Evolutionary conservation across 495 filamentous ascomycete genomes (phyloP).

Genomic region (Acidomyces sp.): DNA sequence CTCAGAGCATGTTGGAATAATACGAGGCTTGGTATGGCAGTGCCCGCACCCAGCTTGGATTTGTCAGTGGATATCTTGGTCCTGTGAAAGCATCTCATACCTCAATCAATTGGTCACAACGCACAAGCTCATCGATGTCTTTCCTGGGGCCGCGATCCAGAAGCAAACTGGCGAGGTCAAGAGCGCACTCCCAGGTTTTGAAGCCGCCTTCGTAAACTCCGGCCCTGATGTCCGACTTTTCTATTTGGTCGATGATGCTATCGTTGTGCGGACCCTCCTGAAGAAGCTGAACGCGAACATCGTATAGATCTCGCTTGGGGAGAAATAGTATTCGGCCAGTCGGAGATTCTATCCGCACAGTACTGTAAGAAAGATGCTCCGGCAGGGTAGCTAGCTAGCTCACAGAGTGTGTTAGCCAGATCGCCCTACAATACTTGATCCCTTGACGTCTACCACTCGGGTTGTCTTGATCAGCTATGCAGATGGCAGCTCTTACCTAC

Average conservation of each 20-base stretch:
- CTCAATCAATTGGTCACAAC: constrained; percentile 55
- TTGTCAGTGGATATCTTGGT: background rate
- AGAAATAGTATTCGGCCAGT: constrained; percentile 41
- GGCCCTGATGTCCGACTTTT: constrained; percentile 72
- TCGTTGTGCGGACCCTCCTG: constrained; percentile 43
- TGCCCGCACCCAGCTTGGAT: constrained; percentile 72
- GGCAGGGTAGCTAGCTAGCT: constrained; percentile 53
- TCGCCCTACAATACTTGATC: background rate
- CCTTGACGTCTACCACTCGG: too few species aligned
- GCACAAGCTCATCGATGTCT: constrained; percentile 27
- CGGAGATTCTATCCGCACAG: constrained; percentile 39
- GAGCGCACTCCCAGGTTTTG: constrained; percentile 94
- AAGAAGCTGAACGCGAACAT: constrained; percentile 88
- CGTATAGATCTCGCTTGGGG: constrained; percentile 80
- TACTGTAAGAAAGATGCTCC: constrained; percentile 63
- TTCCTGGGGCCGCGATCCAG: constrained; percentile 27
- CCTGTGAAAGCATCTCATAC: constrained; percentile 34
- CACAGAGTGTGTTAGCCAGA: background rate
- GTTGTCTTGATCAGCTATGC: too few species aligned
- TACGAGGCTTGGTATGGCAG: constrained; percentile 67
- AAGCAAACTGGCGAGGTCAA: constrained; percentile 71
- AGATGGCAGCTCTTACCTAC: constrained; percentile 13
- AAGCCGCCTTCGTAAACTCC: constrained; percentile 96
- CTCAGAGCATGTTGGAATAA: constrained; percentile 58
- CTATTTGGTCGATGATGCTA: constrained; percentile 39